Percentiles rank a stretch among this genome's conserved stretches.
Evolutionary conservation across 75 land plant genomes (phyloP).

Genomic region (Pinus albicaulis): DNA sequence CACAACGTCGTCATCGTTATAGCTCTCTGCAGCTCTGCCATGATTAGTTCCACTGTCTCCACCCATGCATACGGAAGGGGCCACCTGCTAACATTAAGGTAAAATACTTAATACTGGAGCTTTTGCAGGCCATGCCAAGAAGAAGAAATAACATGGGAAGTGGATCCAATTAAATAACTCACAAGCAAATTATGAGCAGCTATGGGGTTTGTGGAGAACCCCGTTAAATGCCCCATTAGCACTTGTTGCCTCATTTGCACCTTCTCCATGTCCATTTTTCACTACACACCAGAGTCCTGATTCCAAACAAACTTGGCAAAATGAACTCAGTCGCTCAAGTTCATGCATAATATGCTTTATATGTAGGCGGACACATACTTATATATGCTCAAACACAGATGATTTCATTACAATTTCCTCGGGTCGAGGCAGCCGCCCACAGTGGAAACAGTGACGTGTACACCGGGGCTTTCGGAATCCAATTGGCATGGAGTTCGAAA

Average conservation of each 20-base stretch:
- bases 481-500: too few species aligned
- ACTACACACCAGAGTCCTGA: too few species aligned
- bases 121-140: background rate
- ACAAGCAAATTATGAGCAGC: conserved; percentile 1
- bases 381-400: too few species aligned
- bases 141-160: background rate
- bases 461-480: too few species aligned
- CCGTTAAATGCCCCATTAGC: conserved; percentile 58
- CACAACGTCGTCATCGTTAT: conserved; percentile 13
- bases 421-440: too few species aligned
- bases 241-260: conserved; percentile 59
- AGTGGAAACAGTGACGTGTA: too few species aligned
- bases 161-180: background rate
- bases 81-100: conserved; percentile 1
- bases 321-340: too few species aligned
- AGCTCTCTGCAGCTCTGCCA: conserved; percentile 4
- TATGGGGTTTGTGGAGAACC: conserved; percentile 5
- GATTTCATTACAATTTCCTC: too few species aligned
- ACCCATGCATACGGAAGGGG: conserved; percentile 73
- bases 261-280: conserved; percentile 45
- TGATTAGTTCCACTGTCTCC: conserved; percentile 43
- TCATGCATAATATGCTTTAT: too few species aligned
- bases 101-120: background rate
- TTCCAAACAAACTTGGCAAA: too few species aligned
- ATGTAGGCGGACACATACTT: too few species aligned